Conservation (phyloP, 805 yeast species). For the Wickerhamiella shivajii region DNA sequence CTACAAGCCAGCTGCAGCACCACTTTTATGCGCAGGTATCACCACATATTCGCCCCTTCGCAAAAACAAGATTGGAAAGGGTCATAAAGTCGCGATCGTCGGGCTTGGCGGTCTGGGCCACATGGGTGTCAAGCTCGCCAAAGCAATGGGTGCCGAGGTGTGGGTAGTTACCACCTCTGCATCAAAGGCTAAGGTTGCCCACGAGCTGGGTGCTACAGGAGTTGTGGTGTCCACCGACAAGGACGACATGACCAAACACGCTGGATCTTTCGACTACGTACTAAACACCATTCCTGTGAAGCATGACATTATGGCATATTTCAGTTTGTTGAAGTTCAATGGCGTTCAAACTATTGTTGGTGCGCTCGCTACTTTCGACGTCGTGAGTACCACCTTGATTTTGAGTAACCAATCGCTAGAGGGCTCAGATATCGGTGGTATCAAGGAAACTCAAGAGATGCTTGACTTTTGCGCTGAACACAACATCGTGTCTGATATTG, state of each 20-base stretch:
- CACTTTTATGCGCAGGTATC: constrained; percentile 64
- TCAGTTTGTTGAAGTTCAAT: constrained; percentile 39
- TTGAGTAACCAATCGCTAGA: constrained; percentile 27
- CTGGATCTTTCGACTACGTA: constrained; percentile 33
- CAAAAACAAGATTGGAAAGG: constrained; percentile 33
- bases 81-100: constrained; percentile 40
- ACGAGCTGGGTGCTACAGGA: constrained; percentile 15
- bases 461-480: constrained; percentile 46
- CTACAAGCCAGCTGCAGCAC: constrained; percentile 44
- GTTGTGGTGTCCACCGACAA: neutral
- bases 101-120: constrained; percentile 63
- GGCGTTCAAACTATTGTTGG: constrained; percentile 53
- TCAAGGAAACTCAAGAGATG: constrained; percentile 50
- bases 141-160: constrained; percentile 49
- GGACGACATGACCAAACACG: constrained; percentile 20
- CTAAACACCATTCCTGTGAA: constrained; percentile 39
- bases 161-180: constrained; percentile 31
- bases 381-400: constrained; percentile 33
- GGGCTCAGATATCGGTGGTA: constrained; percentile 48
- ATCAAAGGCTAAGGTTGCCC: neutral
- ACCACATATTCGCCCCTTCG: constrained; percentile 55
- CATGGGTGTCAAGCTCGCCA: constrained; percentile 42
- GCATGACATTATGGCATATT: constrained; percentile 35
- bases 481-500: constrained; percentile 48
- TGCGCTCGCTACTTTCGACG: constrained; percentile 33